A percentile compares a stretch with the other conserved stretches of the same genome.
phyloP scores from a whole-genome alignment of 805 yeast species.

The Kodamaea hsintzibuensis region DNA sequence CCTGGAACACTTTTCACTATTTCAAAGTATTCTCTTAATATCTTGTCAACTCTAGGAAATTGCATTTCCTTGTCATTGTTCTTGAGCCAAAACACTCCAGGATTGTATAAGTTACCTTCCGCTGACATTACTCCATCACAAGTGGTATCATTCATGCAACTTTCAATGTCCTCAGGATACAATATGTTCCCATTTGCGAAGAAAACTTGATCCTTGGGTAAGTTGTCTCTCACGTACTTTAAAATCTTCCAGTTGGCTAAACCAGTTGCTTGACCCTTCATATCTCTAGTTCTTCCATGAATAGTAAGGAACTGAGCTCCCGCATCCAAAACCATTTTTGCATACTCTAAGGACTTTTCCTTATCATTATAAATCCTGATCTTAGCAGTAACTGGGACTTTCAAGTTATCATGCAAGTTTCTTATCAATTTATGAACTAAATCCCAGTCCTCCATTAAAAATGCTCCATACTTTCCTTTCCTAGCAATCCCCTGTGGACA shows the following conservation, averaged over 20 bases:
- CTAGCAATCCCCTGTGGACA: conserved; percentile 98
- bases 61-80: conserved; percentile 56
- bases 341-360: conserved; percentile 82
- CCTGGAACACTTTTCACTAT: conserved; percentile 64
- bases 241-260: conserved; percentile 90
- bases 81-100: conserved; percentile 77
- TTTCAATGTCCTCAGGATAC: conserved; percentile 77
- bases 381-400: conserved; percentile 92
- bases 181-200: conserved; percentile 95
- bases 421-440: conserved; percentile 69
- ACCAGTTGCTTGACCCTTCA: conserved; percentile 97
- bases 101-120: conserved; percentile 91
- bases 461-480: conserved; percentile 94
- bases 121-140: conserved; percentile 98
- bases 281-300: conserved; percentile 94
- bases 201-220: conserved; percentile 79
- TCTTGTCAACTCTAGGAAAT: conserved; percentile 82
- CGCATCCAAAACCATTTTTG: conserved; percentile 82
- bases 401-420: conserved; percentile 70
- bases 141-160: conserved; percentile 61
- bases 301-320: conserved; percentile 96
- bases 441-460: conserved; percentile 96
- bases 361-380: conserved; percentile 85
- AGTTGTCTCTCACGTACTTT: conserved; percentile 70
- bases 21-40: conserved; percentile 86